Evolutionary conservation across 2,329 filamentous ascomycete species (phyloP).

Genomic region (Lasiodiplodia theobromae): DNA sequence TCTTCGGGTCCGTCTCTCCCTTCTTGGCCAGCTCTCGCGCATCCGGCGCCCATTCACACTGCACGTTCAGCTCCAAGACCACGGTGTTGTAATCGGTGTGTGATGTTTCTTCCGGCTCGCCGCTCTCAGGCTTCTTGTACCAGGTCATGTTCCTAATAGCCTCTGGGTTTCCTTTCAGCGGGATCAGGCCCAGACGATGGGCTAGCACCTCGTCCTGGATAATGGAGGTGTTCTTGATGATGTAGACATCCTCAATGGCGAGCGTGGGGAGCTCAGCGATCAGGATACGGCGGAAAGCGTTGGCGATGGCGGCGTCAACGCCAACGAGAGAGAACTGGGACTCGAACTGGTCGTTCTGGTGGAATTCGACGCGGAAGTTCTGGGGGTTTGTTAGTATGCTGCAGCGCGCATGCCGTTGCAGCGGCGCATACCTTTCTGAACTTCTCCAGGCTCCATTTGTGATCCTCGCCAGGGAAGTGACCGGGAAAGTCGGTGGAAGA

Average conservation of each 20-base stretch:
- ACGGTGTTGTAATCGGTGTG: slow-evolving; percentile 86
- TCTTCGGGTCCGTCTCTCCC: slow-evolving; percentile 79
- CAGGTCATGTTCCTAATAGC: slow-evolving; percentile 84
- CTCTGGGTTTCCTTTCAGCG: slow-evolving; percentile 79
- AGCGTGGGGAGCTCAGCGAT: slow-evolving; percentile 93
- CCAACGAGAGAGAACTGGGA: slow-evolving; percentile 90
- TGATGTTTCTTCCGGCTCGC: slow-evolving; percentile 52
- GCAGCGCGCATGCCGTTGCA: slow-evolving; percentile 5
- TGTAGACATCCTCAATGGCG: slow-evolving; percentile 91
- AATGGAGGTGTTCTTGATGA: slow-evolving; percentile 96
- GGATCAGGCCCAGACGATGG: slow-evolving; percentile 87
- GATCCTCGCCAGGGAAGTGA: slow-evolving; percentile 87
- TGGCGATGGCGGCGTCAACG: slow-evolving; percentile 90
- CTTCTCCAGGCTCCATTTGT: slow-evolving; percentile 76
- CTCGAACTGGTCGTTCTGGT: slow-evolving; percentile 79
- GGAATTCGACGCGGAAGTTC: slow-evolving; percentile 78
- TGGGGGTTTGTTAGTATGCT: slow-evolving; percentile 40
- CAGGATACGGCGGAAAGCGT: slow-evolving; percentile 95
- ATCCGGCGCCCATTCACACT: slow-evolving; percentile 80
- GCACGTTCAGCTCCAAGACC: slow-evolving; percentile 75
- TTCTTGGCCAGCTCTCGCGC: slow-evolving; percentile 63
- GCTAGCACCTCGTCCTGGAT: slow-evolving; percentile 97
- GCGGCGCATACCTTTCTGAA: slow-evolving; percentile 65
- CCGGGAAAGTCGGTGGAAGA: slow-evolving; percentile 90
- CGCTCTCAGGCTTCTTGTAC: slow-evolving; percentile 72